Evolutionary conservation across 108 stramenopile genomes (phyloP).

Genomic region (Nitzschia sp.): DNA sequence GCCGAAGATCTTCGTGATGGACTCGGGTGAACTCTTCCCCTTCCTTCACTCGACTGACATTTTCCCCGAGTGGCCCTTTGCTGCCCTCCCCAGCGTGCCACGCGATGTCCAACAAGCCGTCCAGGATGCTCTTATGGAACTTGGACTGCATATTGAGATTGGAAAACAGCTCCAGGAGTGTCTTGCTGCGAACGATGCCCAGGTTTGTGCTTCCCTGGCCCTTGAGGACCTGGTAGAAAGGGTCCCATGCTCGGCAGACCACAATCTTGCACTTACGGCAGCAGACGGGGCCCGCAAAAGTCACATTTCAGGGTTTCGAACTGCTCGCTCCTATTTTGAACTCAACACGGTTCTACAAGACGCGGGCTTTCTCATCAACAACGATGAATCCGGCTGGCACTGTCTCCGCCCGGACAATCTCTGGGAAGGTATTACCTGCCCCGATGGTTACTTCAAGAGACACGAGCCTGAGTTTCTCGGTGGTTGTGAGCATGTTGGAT

Average conservation of each 20-base stretch:
- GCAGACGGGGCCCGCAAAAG: background rate
- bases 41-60: too few species aligned
- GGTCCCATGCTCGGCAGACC: slow-evolving; percentile 1
- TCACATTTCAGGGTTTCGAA: slow-evolving; percentile 3
- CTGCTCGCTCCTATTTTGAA: slow-evolving; percentile 14
- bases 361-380: slow-evolving; percentile 4
- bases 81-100: too few species aligned
- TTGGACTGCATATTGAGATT: slow-evolving; percentile 1
- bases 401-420: slow-evolving; percentile 15
- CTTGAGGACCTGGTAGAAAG: background rate
- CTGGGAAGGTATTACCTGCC: slow-evolving; percentile 35
- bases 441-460: slow-evolving; percentile 20
- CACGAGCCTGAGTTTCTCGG: background rate
- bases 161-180: background rate
- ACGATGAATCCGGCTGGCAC: slow-evolving; percentile 9
- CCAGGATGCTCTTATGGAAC: slow-evolving; percentile 2
- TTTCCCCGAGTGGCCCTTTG: too few species aligned
- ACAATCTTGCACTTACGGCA: background rate
- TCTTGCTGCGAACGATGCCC: background rate
- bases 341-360: slow-evolving; percentile 6
- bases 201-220: background rate
- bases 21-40: too few species aligned
- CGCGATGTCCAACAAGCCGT: too few species aligned
- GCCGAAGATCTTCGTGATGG: too few species aligned
- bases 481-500: slow-evolving; percentile 16